Evolutionary conservation across 495 filamentous ascomycete species (phyloP).

Genomic region (Aspergillus homomorphus): DNA sequence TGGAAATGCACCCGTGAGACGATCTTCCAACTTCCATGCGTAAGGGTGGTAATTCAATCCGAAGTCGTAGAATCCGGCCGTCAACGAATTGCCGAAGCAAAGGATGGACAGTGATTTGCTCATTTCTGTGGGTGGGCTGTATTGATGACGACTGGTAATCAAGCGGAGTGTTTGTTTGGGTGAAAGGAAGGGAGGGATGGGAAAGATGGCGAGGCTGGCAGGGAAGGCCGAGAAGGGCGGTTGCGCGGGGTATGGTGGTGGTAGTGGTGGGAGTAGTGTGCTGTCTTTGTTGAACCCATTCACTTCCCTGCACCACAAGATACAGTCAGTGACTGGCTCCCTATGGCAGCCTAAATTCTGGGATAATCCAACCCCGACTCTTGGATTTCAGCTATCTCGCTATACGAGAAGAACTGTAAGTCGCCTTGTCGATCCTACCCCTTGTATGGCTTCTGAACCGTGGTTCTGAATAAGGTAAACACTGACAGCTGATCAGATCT

Average conservation of each 20-base stretch:
- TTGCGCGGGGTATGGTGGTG: background rate
- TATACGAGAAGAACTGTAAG: too few relatives aligned
- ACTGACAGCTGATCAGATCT: too few relatives aligned
- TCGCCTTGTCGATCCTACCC: too few relatives aligned
- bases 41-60: constrained; percentile 53
- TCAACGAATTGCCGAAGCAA: constrained; percentile 65
- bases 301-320: background rate
- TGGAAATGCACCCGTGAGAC: constrained; percentile 18
- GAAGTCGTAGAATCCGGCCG: constrained; percentile 49
- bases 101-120: constrained; percentile 38
- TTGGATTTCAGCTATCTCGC: too few relatives aligned
- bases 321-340: background rate
- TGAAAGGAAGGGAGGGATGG: background rate
- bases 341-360: background rate
- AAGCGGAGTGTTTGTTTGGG: background rate
- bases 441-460: too few relatives aligned
- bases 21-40: constrained; percentile 27
- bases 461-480: too few relatives aligned
- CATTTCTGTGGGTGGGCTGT: constrained; percentile 7
- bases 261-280: background rate
- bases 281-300: background rate
- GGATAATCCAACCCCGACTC: too few relatives aligned
- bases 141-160: background rate
- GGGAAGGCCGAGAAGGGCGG: background rate
- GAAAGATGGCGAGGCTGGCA: background rate